A percentile compares a stretch with the other conserved stretches of the same genome.
Evolutionary conservation across 1,139 yeast species (phyloP).

Genomic region (Taiozyma sp.): DNA sequence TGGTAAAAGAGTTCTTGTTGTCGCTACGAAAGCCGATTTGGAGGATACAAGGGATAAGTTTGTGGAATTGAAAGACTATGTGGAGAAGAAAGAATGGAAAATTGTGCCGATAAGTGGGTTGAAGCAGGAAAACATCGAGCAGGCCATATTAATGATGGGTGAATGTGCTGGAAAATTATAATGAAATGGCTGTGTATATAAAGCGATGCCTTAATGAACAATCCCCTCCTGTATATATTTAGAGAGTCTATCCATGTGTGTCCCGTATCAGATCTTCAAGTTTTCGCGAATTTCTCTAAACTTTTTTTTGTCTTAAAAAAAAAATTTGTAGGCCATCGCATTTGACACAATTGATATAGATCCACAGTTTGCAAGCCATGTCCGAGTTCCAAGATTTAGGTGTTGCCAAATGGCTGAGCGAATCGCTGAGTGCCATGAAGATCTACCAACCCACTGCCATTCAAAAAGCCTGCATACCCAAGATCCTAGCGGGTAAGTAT

Average conservation of each 20-base stretch:
- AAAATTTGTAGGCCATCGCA: not conserved
- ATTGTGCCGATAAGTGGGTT: constrained; percentile 83
- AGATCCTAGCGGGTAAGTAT: constrained; percentile 53
- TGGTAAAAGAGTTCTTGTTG: constrained; percentile 62
- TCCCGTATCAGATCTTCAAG: not conserved
- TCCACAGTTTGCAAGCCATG: constrained; percentile 4
- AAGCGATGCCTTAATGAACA: not conserved
- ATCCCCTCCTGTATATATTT: not conserved
- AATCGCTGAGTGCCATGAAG: constrained; percentile 76
- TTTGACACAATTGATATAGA: not conserved
- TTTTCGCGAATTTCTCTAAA: not conserved
- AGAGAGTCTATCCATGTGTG: not conserved
- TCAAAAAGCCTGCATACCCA: constrained; percentile 86
- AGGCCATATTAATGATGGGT: constrained; percentile 68
- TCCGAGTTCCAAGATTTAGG: constrained; percentile 59
- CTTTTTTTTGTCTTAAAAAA: not conserved
- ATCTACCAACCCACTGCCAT: constrained; percentile 81
- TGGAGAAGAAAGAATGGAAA: constrained; percentile 50
- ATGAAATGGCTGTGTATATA: not conserved
- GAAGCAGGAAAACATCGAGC: constrained; percentile 65
- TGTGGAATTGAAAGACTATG: constrained; percentile 36
- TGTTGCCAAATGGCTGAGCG: constrained; percentile 80
- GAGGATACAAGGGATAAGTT: constrained; percentile 46
- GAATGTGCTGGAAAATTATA: constrained; percentile 42
- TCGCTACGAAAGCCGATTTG: constrained; percentile 90